Evolutionary conservation across 495 filamentous ascomycete genomes (phyloP), one percentile per base, ranked within the genome.

Genomic region (Tuber microsphaerosporum): DNA sequence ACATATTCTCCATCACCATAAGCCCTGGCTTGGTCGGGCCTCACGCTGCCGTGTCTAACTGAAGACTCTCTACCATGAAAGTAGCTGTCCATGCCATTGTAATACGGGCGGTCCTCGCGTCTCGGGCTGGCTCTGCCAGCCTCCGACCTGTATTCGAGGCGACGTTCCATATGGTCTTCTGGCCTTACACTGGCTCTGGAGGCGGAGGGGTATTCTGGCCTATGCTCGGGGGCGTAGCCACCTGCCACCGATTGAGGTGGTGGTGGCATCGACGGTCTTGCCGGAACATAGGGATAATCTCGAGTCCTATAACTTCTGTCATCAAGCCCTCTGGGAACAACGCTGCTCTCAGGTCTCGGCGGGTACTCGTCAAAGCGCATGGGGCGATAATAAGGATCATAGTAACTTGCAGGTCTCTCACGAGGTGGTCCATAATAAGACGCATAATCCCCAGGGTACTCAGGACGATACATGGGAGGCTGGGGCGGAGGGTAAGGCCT

Each of bases 81-180:
- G 56, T 65, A 65, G 56, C 26, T 8, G 56, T 65, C 56, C 56
- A 34, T 34, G 26, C 56, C 56, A 34, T 65, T 65, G 56, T 34
- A 65, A 65, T 65, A 65, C 56, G 56, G 56, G 26, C 56, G 56
- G 12, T 65, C 56, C 26, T 65, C 56, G 26, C 56, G 56, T 34
- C 56, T 84, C 80, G 44, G 79, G 69, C 68, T 83, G 71, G 19
- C 82, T 80, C 37, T 79, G 76, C 72, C 77, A 41, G 74, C 78
- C 74, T 76, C 77, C 17, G 77, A 73, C 12, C 75, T 61, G 65
- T 79, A 79, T 16, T 77, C 77, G 1, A 44, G 71, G 37, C 75
- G 75, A 78, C 85, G 85, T 31, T 85, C 84, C 2, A 85, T 85
- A 26, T 84, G 84, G 73, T 87, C 85, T 74, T 86, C 78, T 74